Percentiles rank a stretch among this genome's conserved stretches.
phyloP scores from a whole-genome alignment of 2,329 filamentous ascomycete genomes.

The Phoma sp. region DNA sequence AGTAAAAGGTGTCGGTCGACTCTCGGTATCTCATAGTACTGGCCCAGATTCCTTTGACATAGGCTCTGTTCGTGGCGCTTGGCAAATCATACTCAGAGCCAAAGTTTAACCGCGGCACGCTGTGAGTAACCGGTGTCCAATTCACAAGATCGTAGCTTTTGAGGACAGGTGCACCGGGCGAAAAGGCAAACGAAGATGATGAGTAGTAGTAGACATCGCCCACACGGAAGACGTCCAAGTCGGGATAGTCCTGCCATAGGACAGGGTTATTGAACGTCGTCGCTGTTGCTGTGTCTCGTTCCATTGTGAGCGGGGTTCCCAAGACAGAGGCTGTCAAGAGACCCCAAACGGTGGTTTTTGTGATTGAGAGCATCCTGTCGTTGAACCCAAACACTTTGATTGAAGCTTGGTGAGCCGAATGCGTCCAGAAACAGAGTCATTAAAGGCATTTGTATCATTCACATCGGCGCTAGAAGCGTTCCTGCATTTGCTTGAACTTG shows the following conservation, averaged over 20 bases:
- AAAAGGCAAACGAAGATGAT: constrained; percentile 63
- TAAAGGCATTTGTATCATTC: not conserved
- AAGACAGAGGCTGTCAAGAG: not conserved
- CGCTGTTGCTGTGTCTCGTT: constrained; percentile 8
- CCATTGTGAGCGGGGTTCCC: not conserved
- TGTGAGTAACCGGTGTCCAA: constrained; percentile 53
- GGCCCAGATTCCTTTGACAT: constrained; percentile 63
- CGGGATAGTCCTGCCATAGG: constrained; percentile 62
- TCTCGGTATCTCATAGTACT: constrained; percentile 60
- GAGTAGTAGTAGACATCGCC: constrained; percentile 61
- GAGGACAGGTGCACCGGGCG: constrained; percentile 62
- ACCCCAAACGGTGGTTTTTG: not conserved
- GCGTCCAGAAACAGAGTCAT: not conserved
- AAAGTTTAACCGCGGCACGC: constrained; percentile 48
- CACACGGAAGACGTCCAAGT: constrained; percentile 61
- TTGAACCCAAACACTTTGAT: too few relatives aligned
- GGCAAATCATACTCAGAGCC: constrained; percentile 56
- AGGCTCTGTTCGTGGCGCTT: constrained; percentile 50
- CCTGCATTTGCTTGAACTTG: not conserved
- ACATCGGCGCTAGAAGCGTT: not conserved
- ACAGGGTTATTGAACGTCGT: constrained; percentile 57
- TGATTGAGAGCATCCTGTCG: not conserved
- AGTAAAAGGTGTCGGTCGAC: constrained; percentile 60
- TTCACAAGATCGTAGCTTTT: constrained; percentile 62
- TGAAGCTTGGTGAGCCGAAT: not conserved